phyloP scores from a whole-genome alignment of 805 yeast genomes.

The Candida bentonensis region DNA sequence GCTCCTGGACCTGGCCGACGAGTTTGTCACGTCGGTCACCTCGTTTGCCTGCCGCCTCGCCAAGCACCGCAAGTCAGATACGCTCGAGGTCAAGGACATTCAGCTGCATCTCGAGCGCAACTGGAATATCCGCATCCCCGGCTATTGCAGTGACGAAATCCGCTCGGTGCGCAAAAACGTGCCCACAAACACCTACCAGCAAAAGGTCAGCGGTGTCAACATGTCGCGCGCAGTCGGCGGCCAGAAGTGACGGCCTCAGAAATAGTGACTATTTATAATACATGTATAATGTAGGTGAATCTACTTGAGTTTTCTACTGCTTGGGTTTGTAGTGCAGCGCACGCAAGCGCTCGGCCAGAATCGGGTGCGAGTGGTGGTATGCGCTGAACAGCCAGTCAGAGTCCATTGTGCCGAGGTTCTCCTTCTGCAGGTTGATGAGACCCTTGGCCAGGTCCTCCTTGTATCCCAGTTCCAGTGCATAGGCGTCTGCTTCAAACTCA shows the following conservation, averaged over 20 bases:
- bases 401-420: conserved; percentile 73
- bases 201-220: conserved; percentile 25
- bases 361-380: conserved; percentile 86
- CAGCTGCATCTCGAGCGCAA: conserved; percentile 84
- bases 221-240: conserved; percentile 8
- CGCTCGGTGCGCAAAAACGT: conserved; percentile 32
- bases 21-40: conserved; percentile 81
- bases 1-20: conserved; percentile 85
- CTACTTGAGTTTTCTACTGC: neutral
- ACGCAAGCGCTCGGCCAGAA: conserved; percentile 70
- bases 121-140: conserved; percentile 93
- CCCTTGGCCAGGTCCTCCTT: conserved; percentile 54
- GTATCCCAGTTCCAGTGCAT: conserved; percentile 64
- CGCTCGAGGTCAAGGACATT: conserved; percentile 75
- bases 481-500: conserved; percentile 89
- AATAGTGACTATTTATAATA: neutral
- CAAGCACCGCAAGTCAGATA: conserved; percentile 81
- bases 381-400: conserved; percentile 85
- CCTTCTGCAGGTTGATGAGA: conserved; percentile 59
- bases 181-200: conserved; percentile 26
- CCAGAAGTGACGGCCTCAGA: neutral
- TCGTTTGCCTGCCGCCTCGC: conserved; percentile 90
- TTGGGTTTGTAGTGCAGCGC: conserved; percentile 35
- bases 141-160: conserved; percentile 82
- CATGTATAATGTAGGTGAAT: neutral